Base-by-base conservation (phyloP, 768 basidiomycete genomes). In the Leccinum incarnatum region DNA sequence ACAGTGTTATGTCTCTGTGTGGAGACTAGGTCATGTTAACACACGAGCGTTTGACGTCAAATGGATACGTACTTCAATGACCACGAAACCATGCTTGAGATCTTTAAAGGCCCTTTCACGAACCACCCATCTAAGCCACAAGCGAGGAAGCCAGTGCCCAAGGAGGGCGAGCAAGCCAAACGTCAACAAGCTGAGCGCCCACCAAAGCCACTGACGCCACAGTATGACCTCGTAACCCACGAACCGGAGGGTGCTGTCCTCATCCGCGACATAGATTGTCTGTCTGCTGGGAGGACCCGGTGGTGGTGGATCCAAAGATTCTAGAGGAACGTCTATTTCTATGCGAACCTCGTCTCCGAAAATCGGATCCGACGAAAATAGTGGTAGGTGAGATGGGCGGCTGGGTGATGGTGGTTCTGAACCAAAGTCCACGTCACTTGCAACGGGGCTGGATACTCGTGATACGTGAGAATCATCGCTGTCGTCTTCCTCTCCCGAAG, bases 41-140 rank as follows among this genome's bases (percentile, higher is more conserved):
- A 52, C n/a, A 56, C 68, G 55, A 25, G 54, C 9, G n/a, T 17
- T 40, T 12, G 19, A 37, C 27, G 42, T 53, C 48, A 19, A 6
- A 32, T 29, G 4, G 1, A 6, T 42, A 75, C 88, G 59, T 64
- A 97, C 95, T 84, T 99, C 95, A 37, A 96, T 86, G 17, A 95
- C 90, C 42, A 97, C 81, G 65, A 93, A 88, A 4, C 91, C 92
- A 63, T 84, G 75, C 36, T 75, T 72, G 9, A 85, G 78, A 56
- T 91, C 76, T 51, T 84, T 83, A 67, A 98, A 99, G 21, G 89
- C 88, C 54, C 83, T 91, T 72, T 95, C 92, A 48, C 76, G 80
- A 2, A 93, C 85, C 21, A 91, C 89, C 83, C 89, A 95, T 29
- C 84, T 84, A 53, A 98, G 82, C 97, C 97, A 98, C 27, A 95